Conservation (phyloP, 2,329 filamentous ascomycete species). For the Fusarium nygamai region DNA sequence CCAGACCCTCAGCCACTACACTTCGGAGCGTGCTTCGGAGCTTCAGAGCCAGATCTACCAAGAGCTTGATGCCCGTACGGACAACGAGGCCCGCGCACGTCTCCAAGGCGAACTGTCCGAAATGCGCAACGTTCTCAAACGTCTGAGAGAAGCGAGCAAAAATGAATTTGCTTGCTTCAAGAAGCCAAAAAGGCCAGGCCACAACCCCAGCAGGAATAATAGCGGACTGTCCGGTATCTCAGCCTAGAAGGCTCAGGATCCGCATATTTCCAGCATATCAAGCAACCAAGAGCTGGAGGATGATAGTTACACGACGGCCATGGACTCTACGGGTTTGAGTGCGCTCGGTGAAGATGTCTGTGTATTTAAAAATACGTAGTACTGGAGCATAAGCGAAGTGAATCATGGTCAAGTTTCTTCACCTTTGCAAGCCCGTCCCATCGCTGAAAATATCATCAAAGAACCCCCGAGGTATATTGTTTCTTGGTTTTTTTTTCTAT, state of each 20-base stretch:
- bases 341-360: neutral
- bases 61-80: constrained; percentile 87
- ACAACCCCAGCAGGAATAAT: constrained; percentile 46
- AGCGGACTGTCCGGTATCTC: constrained; percentile 43
- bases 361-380: constrained; percentile 2
- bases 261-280: neutral
- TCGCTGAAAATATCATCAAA: neutral
- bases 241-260: constrained; percentile 32
- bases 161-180: constrained; percentile 90
- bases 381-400: constrained; percentile 1
- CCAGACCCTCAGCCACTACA: constrained; percentile 91
- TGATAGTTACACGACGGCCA: constrained; percentile 2
- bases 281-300: constrained; percentile 9
- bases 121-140: constrained; percentile 88
- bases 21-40: constrained; percentile 81
- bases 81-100: constrained; percentile 81
- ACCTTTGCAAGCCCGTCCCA: neutral
- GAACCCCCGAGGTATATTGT: constrained; percentile 34
- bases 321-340: neutral
- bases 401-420: constrained; percentile 4
- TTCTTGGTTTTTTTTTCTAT: constrained; percentile 31
- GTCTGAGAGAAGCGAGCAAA: constrained; percentile 80
- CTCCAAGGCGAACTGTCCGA: constrained; percentile 89
- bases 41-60: constrained; percentile 92
- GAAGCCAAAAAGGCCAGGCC: constrained; percentile 63